Conservation (phyloP, 2,329 filamentous ascomycete genomes). For the Penicillium sp. region DNA sequence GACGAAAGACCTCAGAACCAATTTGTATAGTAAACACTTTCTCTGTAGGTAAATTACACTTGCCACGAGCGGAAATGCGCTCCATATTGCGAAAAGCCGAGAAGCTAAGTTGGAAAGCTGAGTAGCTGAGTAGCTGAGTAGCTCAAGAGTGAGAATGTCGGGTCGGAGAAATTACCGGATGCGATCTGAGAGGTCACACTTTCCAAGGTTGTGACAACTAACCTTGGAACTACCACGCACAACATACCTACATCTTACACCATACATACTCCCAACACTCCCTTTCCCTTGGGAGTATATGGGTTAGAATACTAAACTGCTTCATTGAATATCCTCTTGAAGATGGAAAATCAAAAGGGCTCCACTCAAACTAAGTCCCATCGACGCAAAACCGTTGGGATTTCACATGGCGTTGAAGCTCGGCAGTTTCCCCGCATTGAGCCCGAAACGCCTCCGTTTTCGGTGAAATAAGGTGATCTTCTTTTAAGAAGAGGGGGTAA, state of each 20-base stretch:
- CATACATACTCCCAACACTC: background rate
- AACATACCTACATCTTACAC: background rate
- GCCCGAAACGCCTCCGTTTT: background rate
- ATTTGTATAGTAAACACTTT: conserved; percentile 71
- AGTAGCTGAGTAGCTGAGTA: background rate
- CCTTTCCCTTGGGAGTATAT: too few relatives aligned
- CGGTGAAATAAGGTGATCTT: conserved; percentile 3
- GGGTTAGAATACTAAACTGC: too few relatives aligned
- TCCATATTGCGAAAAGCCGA: background rate
- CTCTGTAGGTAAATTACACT: conserved; percentile 50
- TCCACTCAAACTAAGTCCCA: background rate
- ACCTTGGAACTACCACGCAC: background rate
- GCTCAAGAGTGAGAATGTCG: background rate
- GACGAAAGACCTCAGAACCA: conserved; percentile 65
- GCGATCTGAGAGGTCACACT: too few relatives aligned
- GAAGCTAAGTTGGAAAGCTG: background rate
- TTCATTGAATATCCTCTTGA: too few relatives aligned
- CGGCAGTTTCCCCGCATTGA: conserved; percentile 8
- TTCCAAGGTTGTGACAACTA: background rate
- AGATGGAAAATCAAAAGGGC: background rate
- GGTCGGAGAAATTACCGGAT: background rate
- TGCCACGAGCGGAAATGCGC: background rate
- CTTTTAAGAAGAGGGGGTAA: background rate
- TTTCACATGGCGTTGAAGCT: conserved; percentile 21
- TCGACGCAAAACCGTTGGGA: background rate